Conservation (phyloP, 441 rosid species). For the Populus hybrid region DNA sequence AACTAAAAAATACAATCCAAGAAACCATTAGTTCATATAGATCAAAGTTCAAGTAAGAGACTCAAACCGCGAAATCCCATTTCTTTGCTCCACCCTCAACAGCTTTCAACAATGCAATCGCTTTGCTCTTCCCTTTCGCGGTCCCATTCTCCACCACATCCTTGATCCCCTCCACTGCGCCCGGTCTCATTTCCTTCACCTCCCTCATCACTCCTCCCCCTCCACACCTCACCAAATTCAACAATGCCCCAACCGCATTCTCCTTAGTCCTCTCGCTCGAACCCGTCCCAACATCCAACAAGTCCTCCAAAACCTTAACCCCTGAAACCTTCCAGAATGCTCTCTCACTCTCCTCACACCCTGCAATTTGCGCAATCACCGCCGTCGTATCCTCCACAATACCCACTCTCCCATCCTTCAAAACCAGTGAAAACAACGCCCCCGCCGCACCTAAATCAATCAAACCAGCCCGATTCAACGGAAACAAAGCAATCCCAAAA, state of each 20-base stretch:
- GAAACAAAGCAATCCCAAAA: slow-evolving; percentile 65
- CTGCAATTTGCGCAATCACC: slow-evolving; percentile 82
- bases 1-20: background rate
- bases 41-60: slow-evolving; percentile 22
- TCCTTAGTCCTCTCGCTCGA: slow-evolving; percentile 59
- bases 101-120: slow-evolving; percentile 46
- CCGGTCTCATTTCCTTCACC: slow-evolving; percentile 39
- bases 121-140: slow-evolving; percentile 65
- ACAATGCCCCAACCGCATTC: slow-evolving; percentile 66
- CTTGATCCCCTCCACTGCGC: slow-evolving; percentile 53
- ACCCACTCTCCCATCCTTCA: slow-evolving; percentile 72
- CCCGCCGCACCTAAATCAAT: slow-evolving; percentile 60
- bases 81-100: slow-evolving; percentile 18
- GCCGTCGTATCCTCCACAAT: slow-evolving; percentile 90
- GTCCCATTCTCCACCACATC: slow-evolving; percentile 57
- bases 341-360: slow-evolving; percentile 73
- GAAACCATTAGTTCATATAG: slow-evolving; percentile 10
- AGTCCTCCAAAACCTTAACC: slow-evolving; percentile 54
- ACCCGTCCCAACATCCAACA: slow-evolving; percentile 73
- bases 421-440: slow-evolving; percentile 54
- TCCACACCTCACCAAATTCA: slow-evolving; percentile 65
- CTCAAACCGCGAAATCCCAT: slow-evolving; percentile 13
- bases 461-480: slow-evolving; percentile 56
- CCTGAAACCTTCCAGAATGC: slow-evolving; percentile 59
- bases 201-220: slow-evolving; percentile 44